Conservation (phyloP, 108 stramenopile species). For the Cyclotella cryptica region DNA sequence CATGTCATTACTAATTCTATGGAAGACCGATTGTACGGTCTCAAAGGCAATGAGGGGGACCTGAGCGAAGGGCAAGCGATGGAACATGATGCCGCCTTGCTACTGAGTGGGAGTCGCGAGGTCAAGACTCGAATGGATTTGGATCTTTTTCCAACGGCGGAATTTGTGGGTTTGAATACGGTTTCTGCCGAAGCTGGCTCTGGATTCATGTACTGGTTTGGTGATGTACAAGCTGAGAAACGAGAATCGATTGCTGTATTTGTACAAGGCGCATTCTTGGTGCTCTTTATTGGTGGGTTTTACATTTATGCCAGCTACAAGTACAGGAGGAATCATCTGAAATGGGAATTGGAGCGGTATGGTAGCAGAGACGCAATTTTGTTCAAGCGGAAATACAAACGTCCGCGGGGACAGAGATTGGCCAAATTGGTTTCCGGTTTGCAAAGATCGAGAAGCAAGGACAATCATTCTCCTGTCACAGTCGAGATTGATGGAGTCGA, state of each 20-base stretch:
- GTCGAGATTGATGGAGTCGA: conserved; percentile 34
- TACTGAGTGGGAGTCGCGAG: conserved; percentile 30
- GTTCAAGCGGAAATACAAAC: conserved; percentile 23
- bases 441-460: conserved; percentile 1
- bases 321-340: conserved; percentile 31
- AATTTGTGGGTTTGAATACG: conserved; percentile 4
- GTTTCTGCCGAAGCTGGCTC: background rate
- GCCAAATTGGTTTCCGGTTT: background rate
- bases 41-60: background rate
- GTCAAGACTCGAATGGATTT: conserved; percentile 34
- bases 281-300: conserved; percentile 36
- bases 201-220: background rate
- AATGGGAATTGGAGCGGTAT: conserved; percentile 29
- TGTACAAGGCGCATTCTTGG: conserved; percentile 26
- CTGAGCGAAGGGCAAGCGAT: conserved; percentile 14
- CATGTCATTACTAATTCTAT: conserved; percentile 16
- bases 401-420: background rate
- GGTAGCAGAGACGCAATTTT: conserved; percentile 25
- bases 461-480: background rate
- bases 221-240: conserved; percentile 11
- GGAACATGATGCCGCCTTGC: conserved; percentile 31
- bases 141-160: conserved; percentile 24
- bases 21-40: conserved; percentile 22
- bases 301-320: conserved; percentile 36
- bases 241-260: conserved; percentile 36